Conservation (phyloP, 306 rosid species). For the Notholithocarpus densiflorus region DNA sequence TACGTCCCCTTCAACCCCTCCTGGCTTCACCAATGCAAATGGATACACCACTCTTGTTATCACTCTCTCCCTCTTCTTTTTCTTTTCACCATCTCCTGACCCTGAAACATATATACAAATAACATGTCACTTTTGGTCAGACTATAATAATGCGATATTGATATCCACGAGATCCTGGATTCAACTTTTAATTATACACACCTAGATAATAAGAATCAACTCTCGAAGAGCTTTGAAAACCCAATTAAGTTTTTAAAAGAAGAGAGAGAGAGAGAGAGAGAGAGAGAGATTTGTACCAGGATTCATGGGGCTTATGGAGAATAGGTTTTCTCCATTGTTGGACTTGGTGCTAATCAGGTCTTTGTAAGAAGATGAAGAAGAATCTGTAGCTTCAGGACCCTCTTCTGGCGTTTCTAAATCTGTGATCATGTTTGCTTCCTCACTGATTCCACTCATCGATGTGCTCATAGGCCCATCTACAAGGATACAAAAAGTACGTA, state of each 20-base stretch:
- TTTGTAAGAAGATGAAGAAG: slow-evolving; percentile 68
- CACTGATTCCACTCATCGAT: slow-evolving; percentile 35
- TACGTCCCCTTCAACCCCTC: slow-evolving; percentile 84
- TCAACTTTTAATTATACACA: too few relatives aligned
- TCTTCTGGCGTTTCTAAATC: slow-evolving; percentile 46
- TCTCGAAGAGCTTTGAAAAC: too few relatives aligned
- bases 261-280: background rate
- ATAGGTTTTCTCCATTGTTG: slow-evolving; percentile 10
- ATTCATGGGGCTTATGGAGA: slow-evolving; percentile 19
- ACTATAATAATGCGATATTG: background rate
- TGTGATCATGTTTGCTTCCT: slow-evolving; percentile 36
- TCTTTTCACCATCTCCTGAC: slow-evolving; percentile 23
- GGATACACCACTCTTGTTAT: slow-evolving; percentile 65
- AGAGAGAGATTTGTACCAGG: slow-evolving; percentile 23
- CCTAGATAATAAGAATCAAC: too few relatives aligned
- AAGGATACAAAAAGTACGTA: background rate
- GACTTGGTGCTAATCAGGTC: slow-evolving; percentile 29
- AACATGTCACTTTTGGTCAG: background rate
- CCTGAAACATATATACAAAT: background rate
- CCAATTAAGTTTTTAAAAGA: background rate
- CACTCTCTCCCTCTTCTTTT: slow-evolving; percentile 24
- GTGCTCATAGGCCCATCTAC: slow-evolving; percentile 46
- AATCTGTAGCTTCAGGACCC: slow-evolving; percentile 56
- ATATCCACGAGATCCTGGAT: too few relatives aligned
- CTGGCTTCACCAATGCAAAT: slow-evolving; percentile 94